Percentiles rank a stretch among this genome's conserved stretches.
Conservation (phyloP, 2,329 filamentous ascomycete genomes). For the Botryotinia convoluta region DNA sequence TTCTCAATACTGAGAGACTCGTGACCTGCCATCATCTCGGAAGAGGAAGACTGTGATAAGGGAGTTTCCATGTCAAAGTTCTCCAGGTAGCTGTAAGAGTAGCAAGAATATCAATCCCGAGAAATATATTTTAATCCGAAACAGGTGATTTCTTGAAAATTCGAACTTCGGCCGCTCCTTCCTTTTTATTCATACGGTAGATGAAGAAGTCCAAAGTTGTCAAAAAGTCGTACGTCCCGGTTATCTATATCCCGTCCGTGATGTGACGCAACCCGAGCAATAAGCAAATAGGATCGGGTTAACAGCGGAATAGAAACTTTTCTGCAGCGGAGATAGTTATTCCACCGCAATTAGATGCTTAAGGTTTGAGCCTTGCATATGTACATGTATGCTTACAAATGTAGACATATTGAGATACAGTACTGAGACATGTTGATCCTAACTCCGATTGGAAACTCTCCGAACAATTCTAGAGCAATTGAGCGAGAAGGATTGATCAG, state of each 20-base stretch:
- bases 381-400: not conserved
- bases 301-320: not conserved
- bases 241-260: not conserved
- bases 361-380: not conserved
- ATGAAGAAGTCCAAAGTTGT: not conserved
- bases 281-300: not conserved
- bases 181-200: not conserved
- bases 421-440: not conserved
- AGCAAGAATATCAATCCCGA: not conserved
- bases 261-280: not conserved
- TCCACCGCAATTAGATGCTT: not conserved
- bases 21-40: not conserved
- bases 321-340: not conserved
- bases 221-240: not conserved
- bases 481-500: not conserved
- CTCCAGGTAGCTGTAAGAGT: not conserved
- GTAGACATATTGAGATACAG: not conserved
- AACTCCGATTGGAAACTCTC: not conserved
- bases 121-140: not conserved
- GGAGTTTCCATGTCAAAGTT: not conserved
- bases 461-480: not conserved
- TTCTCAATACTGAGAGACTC: not conserved
- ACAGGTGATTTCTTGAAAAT: no score
- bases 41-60: not conserved
- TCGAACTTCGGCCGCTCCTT: not conserved